Evolutionary conservation across 108 stramenopile genomes (phyloP).

Genomic region (Nitzschia palea): DNA sequence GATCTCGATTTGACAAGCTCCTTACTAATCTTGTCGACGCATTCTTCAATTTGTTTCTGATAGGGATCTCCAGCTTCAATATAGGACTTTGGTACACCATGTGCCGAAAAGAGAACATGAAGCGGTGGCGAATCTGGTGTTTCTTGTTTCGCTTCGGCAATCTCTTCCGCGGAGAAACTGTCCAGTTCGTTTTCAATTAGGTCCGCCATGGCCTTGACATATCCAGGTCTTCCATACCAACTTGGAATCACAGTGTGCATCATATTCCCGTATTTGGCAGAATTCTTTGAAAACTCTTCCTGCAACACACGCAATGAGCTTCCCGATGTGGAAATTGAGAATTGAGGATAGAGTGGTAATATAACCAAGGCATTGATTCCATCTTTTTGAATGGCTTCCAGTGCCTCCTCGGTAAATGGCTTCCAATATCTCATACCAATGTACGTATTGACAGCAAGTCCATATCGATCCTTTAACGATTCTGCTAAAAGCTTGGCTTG

Average conservation of each 20-base stretch:
- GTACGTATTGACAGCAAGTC: conserved; percentile 84
- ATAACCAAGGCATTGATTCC: conserved; percentile 87
- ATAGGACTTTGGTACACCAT: conserved; percentile 96
- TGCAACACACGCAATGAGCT: conserved; percentile 90
- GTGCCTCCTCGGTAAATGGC: conserved; percentile 94
- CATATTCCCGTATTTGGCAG: conserved; percentile 69
- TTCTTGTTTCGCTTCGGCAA: conserved; percentile 57
- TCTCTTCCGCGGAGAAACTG: conserved; percentile 76
- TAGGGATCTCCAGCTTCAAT: conserved; percentile 98
- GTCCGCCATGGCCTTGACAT: conserved; percentile 81
- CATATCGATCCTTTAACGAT: conserved; percentile 55
- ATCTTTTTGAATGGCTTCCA: conserved; percentile 82
- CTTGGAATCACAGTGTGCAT: conserved; percentile 94
- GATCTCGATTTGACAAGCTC: conserved; percentile 44
- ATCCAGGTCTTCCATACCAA: conserved; percentile 96
- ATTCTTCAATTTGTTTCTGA: conserved; percentile 89
- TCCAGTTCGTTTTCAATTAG: conserved; percentile 86
- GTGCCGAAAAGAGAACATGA: conserved; percentile 96
- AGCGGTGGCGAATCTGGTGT: conserved; percentile 42
- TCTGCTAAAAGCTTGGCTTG: conserved; percentile 79
- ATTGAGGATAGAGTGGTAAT: conserved; percentile 97
- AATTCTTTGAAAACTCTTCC: conserved; percentile 82
- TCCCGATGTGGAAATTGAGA: conserved; percentile 94
- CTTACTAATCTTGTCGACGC: conserved; percentile 64
- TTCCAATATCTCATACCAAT: conserved; percentile 99